phyloP scores from a whole-genome alignment of 371 early-diverging fungal species.

The Mucor saturninus region DNA sequence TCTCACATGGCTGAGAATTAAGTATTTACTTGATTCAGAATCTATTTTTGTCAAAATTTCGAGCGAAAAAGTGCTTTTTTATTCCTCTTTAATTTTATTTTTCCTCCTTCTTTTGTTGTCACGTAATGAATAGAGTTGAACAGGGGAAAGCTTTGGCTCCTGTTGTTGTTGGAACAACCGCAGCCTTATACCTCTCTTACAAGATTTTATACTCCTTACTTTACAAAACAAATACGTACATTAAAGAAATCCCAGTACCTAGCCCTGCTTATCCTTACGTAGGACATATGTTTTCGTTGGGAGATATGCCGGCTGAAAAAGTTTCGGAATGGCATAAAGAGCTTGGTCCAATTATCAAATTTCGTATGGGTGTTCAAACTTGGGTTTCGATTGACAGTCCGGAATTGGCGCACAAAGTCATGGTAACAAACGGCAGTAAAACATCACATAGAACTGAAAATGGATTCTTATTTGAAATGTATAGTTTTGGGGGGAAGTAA shows the following conservation, averaged over 20 bases:
- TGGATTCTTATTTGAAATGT: background rate
- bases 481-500: conserved; percentile 9
- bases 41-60: no score
- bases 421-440: conserved; percentile 15
- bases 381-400: conserved; percentile 21
- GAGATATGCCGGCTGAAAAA: background rate
- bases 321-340: conserved; percentile 24
- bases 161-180: no score
- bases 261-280: conserved; percentile 9
- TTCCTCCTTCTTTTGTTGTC: no score
- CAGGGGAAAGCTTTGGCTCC: no score
- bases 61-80: no score
- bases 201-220: no score
- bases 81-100: no score
- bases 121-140: no score
- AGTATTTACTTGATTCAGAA: no score
- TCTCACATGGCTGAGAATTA: no score
- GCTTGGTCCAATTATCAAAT: conserved; percentile 19
- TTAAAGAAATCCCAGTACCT: conserved; percentile 10
- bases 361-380: conserved; percentile 17
- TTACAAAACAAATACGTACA: background rate
- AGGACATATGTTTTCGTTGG: conserved; percentile 22
- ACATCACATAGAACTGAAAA: conserved; percentile 11
- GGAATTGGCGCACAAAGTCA: conserved; percentile 18
- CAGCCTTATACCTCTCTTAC: no score